Percentiles rank a stretch among this genome's conserved stretches.
Evolutionary conservation across 23 red algal species (phyloP).

Genomic region (Gracilaria domingensis): DNA sequence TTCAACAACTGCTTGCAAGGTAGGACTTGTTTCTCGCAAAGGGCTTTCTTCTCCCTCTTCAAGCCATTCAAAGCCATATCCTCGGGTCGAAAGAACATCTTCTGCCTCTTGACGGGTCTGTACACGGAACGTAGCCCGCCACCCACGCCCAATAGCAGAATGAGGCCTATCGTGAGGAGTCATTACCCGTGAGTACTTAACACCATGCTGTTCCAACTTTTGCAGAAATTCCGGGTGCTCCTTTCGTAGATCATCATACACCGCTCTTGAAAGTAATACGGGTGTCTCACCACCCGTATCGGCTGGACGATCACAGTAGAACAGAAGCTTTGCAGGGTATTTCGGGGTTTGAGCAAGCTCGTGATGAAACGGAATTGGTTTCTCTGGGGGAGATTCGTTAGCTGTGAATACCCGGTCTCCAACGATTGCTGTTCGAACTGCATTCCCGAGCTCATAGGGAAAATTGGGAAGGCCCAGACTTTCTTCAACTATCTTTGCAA

Average conservation of each 20-base stretch:
- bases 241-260: constrained; percentile 47
- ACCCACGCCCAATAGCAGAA: constrained; percentile 85
- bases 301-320: constrained; percentile 75
- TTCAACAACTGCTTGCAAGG: constrained; percentile 44
- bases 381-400: constrained; percentile 80
- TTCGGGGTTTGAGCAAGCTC: constrained; percentile 83
- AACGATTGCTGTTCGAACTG: constrained; percentile 71
- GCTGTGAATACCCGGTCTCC: constrained; percentile 85
- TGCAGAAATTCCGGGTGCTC: constrained; percentile 58
- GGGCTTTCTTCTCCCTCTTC: constrained; percentile 35
- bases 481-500: constrained; percentile 56
- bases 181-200: constrained; percentile 81
- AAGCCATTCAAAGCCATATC: constrained; percentile 78
- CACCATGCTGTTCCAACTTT: constrained; percentile 56
- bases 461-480: constrained; percentile 62
- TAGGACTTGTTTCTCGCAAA: constrained; percentile 57
- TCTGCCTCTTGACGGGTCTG: constrained; percentile 43
- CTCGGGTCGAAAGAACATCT: constrained; percentile 17
- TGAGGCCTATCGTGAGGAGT: constrained; percentile 63
- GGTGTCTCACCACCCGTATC: constrained; percentile 83
- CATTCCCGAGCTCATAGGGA: constrained; percentile 86
- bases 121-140: constrained; percentile 63
- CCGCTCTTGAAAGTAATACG: constrained; percentile 62
- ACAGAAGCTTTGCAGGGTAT: constrained; percentile 67
- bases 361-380: constrained; percentile 89